Percentiles rank a stretch among this genome's conserved stretches.
Evolutionary conservation across 2,329 filamentous ascomycete genomes (phyloP).

Genomic region (Aspergillus amoenus): DNA sequence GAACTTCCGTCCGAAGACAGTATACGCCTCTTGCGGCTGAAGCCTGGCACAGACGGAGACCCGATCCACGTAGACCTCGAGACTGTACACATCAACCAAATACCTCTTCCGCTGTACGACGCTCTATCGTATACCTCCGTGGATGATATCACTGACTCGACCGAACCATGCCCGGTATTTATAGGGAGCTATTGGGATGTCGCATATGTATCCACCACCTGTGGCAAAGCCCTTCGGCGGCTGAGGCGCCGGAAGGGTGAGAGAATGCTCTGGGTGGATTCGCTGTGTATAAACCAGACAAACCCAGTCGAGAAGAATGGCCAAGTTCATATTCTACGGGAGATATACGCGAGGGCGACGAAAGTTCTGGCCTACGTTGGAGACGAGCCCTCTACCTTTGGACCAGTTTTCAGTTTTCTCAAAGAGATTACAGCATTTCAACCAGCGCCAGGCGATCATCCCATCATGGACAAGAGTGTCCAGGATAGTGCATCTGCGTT

Average conservation of each 20-base stretch:
- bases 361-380: constrained; percentile 6
- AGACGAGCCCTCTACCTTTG: background rate
- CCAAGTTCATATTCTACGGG: background rate
- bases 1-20: constrained; percentile 1
- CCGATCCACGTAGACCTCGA: background rate
- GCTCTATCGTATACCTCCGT: background rate
- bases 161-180: background rate
- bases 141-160: background rate
- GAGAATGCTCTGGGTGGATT: constrained; percentile 5
- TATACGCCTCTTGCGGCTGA: constrained; percentile 2
- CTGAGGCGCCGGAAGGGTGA: background rate
- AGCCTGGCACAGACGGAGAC: background rate
- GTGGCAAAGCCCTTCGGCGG: background rate
- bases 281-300: background rate
- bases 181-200: constrained; percentile 7
- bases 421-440: background rate
- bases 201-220: background rate
- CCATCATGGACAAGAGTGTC: background rate
- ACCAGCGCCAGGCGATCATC: background rate
- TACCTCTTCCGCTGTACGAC: background rate
- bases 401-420: background rate
- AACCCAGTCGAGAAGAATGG: background rate
- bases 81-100: background rate
- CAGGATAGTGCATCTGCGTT: background rate
- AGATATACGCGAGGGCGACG: background rate